Conservation (phyloP, 1,284 basidiomycete species). For the Boletus hoseneyae region DNA sequence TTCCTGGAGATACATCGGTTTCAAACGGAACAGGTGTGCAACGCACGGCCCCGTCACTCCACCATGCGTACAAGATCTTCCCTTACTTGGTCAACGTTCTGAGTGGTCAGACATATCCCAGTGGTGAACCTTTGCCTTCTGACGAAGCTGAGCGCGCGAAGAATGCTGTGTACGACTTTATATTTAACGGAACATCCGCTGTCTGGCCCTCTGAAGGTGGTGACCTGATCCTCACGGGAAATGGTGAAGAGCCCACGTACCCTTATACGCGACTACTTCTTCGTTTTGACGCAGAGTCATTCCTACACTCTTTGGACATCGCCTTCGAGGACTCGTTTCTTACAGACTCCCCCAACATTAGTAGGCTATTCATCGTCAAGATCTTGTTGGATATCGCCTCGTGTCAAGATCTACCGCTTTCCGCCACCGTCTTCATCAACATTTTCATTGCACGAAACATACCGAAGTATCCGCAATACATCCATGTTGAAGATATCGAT, state of each 20-base stretch:
- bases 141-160: conserved; percentile 64
- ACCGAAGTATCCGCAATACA: conserved; percentile 93
- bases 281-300: conserved; percentile 90
- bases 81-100: conserved; percentile 86
- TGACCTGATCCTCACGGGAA: conserved; percentile 68
- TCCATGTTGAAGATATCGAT: conserved; percentile 38
- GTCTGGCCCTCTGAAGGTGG: conserved; percentile 80
- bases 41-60: conserved; percentile 36
- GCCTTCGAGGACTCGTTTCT: conserved; percentile 94
- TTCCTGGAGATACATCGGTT: conserved; percentile 2
- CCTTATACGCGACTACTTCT: conserved; percentile 87
- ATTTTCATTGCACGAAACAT: conserved; percentile 97
- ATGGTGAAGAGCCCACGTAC: conserved; percentile 74
- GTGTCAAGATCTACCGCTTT: conserved; percentile 50
- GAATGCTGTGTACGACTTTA: conserved; percentile 70
- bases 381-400: conserved; percentile 80
- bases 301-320: conserved; percentile 91
- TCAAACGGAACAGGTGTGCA: conserved; percentile 14
- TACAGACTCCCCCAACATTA: conserved; percentile 65
- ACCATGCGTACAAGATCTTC: conserved; percentile 90
- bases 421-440: conserved; percentile 80
- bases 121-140: conserved; percentile 62
- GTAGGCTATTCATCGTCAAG: conserved; percentile 81
- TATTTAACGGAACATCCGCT: conserved; percentile 81
- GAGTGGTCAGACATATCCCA: conserved; percentile 87